A percentile compares a stretch with the other conserved stretches of the same genome.
These are phyloP conservation scores for Orbilia javanica DNA, from an alignment of 2,329 filamentous ascomycete genomes.

Conservation along the genomic window DNA sequence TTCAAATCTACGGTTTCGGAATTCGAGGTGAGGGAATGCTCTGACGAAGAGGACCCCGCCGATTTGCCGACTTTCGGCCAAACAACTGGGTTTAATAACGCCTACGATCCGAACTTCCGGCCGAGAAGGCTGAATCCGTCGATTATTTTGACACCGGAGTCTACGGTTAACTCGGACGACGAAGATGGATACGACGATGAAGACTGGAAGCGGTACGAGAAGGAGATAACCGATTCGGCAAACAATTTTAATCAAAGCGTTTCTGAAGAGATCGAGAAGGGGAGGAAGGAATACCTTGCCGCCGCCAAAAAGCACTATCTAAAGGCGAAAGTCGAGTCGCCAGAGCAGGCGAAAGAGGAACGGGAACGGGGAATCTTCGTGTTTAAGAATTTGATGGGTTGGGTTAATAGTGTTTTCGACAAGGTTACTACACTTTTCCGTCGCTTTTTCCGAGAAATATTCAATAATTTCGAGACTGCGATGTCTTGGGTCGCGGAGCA, in stretches of 20 bases:
- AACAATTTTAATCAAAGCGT: not conserved
- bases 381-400: slow-evolving; percentile 9
- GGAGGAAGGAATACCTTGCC: not conserved
- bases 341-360: slow-evolving; percentile 2
- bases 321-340: slow-evolving; percentile 20
- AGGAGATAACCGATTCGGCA: not conserved
- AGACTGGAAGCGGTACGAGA: slow-evolving; percentile 11
- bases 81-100: slow-evolving; percentile 10
- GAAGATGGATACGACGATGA: slow-evolving; percentile 25
- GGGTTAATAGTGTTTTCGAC: not conserved
- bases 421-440: not conserved
- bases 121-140: slow-evolving; percentile 3
- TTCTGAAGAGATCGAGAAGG: slow-evolving; percentile 7
- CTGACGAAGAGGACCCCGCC: not conserved
- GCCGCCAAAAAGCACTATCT: not conserved
- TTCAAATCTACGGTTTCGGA: not conserved
- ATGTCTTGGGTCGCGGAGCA: slow-evolving; percentile 7
- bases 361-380: not conserved
- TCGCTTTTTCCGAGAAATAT: not conserved
- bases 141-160: not conserved
- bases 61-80: not conserved
- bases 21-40: not conserved
- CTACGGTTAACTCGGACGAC: not conserved
- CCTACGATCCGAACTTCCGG: not conserved
- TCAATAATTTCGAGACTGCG: not conserved